These are phyloP conservation scores for Lotmaria passim DNA, from an alignment of 208 protist species.

Conservation along the genomic window DNA sequence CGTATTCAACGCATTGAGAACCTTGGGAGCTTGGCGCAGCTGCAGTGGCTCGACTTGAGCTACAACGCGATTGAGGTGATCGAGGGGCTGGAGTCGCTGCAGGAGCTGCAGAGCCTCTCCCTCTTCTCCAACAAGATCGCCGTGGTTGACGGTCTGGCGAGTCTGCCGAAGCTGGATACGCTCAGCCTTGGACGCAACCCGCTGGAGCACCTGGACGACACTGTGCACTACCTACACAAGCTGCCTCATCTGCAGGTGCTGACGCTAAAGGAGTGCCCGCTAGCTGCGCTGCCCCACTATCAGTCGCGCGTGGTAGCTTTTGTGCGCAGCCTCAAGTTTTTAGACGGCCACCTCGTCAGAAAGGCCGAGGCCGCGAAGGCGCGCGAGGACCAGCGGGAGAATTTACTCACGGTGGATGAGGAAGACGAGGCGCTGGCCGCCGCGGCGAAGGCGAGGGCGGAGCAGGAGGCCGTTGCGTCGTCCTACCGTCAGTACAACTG, in stretches of 20 bases:
- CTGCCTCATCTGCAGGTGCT: slow-evolving; percentile 76
- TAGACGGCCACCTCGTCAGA: slow-evolving; percentile 64
- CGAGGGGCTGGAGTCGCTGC: slow-evolving; percentile 82
- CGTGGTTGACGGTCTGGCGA: slow-evolving; percentile 68
- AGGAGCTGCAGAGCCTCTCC: slow-evolving; percentile 88
- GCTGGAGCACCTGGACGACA: slow-evolving; percentile 89
- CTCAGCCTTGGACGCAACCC: slow-evolving; percentile 94
- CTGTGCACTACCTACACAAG: slow-evolving; percentile 82
- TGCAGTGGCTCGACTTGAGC: slow-evolving; percentile 92
- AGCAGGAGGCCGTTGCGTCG: slow-evolving; percentile 42
- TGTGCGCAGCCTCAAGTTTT: slow-evolving; percentile 68
- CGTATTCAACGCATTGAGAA: slow-evolving; percentile 93
- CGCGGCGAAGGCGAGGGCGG: slow-evolving; percentile 42
- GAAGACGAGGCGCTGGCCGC: slow-evolving; percentile 61
- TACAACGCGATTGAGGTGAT: slow-evolving; percentile 95
- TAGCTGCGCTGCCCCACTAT: slow-evolving; percentile 67
- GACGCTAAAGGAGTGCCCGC: slow-evolving; percentile 79
- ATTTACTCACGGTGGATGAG: slow-evolving; percentile 81
- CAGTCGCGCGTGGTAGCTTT: slow-evolving; percentile 73
- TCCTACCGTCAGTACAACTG: slow-evolving; percentile 85
- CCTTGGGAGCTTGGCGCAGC: slow-evolving; percentile 79
- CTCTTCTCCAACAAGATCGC: slow-evolving; percentile 91
- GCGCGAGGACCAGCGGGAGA: slow-evolving; percentile 82
- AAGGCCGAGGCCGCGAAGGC: slow-evolving; percentile 54
- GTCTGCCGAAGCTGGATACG: slow-evolving; percentile 75